Percentiles rank a stretch among this genome's conserved stretches.
Conservation (phyloP, 352 stramenopile species). For the Pythium apleroticum region DNA sequence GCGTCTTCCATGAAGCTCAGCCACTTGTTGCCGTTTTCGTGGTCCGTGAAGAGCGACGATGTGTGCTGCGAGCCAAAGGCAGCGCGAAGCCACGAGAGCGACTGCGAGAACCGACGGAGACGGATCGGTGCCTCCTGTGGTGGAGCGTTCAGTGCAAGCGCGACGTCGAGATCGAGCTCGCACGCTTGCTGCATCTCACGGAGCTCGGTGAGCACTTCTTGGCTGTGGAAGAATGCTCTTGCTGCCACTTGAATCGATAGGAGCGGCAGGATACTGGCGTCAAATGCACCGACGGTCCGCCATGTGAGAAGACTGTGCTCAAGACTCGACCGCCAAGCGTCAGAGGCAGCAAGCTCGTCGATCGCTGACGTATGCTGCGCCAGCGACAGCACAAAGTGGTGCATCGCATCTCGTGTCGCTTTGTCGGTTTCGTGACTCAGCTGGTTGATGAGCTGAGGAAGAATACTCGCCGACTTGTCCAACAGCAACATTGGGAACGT, state of each 20-base stretch:
- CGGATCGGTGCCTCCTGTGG: constrained; percentile 6
- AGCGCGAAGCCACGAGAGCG: constrained; percentile 7
- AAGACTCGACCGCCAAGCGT: constrained; percentile 1
- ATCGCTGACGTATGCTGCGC: background rate
- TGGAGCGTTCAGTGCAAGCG: constrained; percentile 11
- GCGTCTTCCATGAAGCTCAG: background rate
- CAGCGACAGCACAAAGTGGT: background rate
- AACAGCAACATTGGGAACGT: background rate
- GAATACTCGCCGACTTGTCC: background rate
- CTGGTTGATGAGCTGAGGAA: background rate
- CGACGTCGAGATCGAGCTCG: constrained; percentile 7
- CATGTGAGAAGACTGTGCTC: background rate
- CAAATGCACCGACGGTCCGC: background rate
- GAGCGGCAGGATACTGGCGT: background rate
- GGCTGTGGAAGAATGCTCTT: background rate
- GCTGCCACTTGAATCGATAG: background rate
- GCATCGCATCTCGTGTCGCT: background rate
- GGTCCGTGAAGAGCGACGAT: background rate
- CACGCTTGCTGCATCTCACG: background rate
- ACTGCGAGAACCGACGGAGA: background rate
- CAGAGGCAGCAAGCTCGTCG: background rate
- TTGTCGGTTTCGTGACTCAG: background rate
- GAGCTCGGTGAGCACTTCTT: background rate
- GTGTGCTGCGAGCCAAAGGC: constrained; percentile 6
- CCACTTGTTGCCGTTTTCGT: background rate